A percentile compares a stretch with the other conserved stretches of the same genome.
These are phyloP conservation scores for Capniomyces stellatus DNA, from an alignment of 371 early-diverging fungal species.

Conservation along the genomic window DNA sequence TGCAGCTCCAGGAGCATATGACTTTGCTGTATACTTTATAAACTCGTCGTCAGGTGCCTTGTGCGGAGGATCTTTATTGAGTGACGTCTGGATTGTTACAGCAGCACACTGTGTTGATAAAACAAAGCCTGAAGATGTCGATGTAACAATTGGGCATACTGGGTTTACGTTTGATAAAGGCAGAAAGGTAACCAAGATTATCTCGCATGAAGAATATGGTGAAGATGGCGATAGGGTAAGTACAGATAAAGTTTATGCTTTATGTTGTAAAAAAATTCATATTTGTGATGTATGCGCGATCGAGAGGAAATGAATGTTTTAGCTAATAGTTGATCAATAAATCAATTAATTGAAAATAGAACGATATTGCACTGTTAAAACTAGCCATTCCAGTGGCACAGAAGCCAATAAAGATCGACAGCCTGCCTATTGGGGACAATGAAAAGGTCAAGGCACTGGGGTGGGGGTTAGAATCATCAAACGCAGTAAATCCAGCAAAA, in stretches of 20 bases:
- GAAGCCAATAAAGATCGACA: slow-evolving; percentile 17
- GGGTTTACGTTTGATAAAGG: slow-evolving; percentile 12
- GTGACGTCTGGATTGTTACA: slow-evolving; percentile 21
- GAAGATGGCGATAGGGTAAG: background rate
- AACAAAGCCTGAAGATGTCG: slow-evolving; percentile 7
- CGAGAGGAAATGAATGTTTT: too few relatives aligned
- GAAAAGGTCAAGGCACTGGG: slow-evolving; percentile 13
- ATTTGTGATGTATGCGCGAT: too few relatives aligned
- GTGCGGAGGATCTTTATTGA: slow-evolving; percentile 28
- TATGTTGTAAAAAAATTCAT: too few relatives aligned
- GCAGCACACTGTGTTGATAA: slow-evolving; percentile 29
- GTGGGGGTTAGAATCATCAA: slow-evolving; percentile 22
- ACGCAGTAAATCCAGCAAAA: slow-evolving; percentile 3
- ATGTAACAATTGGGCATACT: slow-evolving; percentile 18
- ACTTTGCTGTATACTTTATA: slow-evolving; percentile 20
- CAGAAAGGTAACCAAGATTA: slow-evolving; percentile 6
- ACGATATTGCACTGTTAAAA: slow-evolving; percentile 21
- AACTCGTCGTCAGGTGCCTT: slow-evolving; percentile 11
- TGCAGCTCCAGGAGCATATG: slow-evolving; percentile 11
- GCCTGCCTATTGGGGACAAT: slow-evolving; percentile 2
- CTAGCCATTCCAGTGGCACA: slow-evolving; percentile 6
- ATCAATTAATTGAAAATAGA: too few relatives aligned
- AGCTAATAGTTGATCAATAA: too few relatives aligned
- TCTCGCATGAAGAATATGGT: slow-evolving; percentile 21
- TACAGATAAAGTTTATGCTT: too few relatives aligned